Conservation (phyloP, 202 grass and related monocot genomes). For the Panicum virgatum region DNA sequence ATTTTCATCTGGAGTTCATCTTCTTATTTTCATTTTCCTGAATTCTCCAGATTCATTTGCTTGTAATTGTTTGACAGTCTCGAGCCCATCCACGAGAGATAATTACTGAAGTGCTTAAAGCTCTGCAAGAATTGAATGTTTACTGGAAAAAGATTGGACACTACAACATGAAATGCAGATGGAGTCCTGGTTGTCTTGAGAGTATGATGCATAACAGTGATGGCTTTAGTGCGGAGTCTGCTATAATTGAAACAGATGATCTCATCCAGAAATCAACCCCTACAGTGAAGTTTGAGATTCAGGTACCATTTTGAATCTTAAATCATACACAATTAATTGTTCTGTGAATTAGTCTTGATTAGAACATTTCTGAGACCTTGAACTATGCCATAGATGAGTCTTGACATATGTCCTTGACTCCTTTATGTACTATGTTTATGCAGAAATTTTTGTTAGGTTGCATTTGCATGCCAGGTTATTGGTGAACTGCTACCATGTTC, state of each 20-base stretch:
- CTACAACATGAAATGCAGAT: constrained; percentile 99
- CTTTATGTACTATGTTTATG: constrained; percentile 17
- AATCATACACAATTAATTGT: not conserved
- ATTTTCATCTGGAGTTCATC: constrained; percentile 11
- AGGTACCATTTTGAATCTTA: constrained; percentile 50
- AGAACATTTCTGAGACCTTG: not conserved
- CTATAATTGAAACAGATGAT: constrained; percentile 84
- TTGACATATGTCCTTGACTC: not conserved
- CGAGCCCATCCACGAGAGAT: constrained; percentile 97
- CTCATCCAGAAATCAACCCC: constrained; percentile 48
- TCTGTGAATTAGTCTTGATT: not conserved
- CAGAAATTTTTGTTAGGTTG: not conserved
- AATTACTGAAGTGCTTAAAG: constrained; percentile 96
- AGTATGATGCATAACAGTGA: constrained; percentile 69
- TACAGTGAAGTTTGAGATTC: constrained; percentile 94
- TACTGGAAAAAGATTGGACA: constrained; percentile 99
- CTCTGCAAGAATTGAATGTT: constrained; percentile 94
- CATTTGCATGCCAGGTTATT: constrained; percentile 7
- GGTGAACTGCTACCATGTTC: constrained; percentile 1
- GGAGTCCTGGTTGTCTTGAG: constrained; percentile 58
- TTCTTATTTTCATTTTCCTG: not conserved
- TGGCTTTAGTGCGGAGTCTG: constrained; percentile 58
- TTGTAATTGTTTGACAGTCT: constrained; percentile 62
- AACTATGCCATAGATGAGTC: not conserved
- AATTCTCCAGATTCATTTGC: constrained; percentile 8